phyloP scores from a whole-genome alignment of 108 stramenopile species.

The Stephanodiscus triporus region DNA sequence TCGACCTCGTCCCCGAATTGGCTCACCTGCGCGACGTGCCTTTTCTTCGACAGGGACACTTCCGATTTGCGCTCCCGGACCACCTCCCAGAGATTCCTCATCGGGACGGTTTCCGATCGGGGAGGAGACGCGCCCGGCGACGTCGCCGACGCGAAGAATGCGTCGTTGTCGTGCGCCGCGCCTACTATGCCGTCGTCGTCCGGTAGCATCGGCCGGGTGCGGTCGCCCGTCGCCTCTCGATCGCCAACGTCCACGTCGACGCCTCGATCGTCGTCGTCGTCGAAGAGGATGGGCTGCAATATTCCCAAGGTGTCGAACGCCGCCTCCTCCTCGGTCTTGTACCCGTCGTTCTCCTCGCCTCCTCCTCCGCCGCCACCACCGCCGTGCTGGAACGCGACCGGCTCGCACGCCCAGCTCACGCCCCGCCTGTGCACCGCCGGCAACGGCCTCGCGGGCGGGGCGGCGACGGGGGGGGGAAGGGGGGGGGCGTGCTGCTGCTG shows the following conservation, averaged over 20 bases:
- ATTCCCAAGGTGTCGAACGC: slow-evolving; percentile 41
- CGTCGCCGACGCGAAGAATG: not conserved
- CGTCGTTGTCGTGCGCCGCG: not conserved
- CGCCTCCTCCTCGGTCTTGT: slow-evolving; percentile 20
- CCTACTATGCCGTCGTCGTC: slow-evolving; percentile 16
- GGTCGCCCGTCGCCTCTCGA: not conserved
- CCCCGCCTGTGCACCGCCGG: slow-evolving; percentile 16
- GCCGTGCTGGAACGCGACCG: not conserved
- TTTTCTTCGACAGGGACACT: slow-evolving; percentile 2
- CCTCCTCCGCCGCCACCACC: not conserved
- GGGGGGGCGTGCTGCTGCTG: not conserved
- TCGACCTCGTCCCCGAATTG: slow-evolving; percentile 49
- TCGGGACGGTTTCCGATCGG: not conserved
- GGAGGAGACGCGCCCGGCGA: not conserved
- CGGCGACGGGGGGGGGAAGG: not conserved
- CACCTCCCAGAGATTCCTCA: not conserved
- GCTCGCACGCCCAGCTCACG: slow-evolving; percentile 28
- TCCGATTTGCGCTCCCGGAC: not conserved
- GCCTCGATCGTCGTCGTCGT: not conserved
- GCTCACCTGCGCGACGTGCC: not conserved
- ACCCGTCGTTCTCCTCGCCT: slow-evolving; percentile 1
- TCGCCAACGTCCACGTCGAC: not conserved
- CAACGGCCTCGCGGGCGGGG: not conserved
- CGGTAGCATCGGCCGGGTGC: slow-evolving; percentile 22
- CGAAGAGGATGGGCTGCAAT: slow-evolving; percentile 26